Evolutionary conservation across 768 basidiomycete species (phyloP), one percentile per base, ranked within the genome.

Genomic region (Trametes meyenii): DNA sequence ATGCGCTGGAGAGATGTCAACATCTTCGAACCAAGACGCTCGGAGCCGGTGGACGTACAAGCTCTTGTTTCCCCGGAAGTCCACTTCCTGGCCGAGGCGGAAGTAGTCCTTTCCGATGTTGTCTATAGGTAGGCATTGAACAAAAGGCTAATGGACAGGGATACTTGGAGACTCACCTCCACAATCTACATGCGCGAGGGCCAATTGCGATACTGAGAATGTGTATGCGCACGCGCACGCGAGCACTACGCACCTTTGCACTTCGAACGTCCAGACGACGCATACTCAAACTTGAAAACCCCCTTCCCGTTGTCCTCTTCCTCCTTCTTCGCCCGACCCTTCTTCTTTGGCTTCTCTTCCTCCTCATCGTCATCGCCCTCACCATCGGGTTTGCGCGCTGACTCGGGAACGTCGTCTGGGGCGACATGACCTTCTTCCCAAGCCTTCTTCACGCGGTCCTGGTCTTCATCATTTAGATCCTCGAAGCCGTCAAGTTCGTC

Each of bases 401-500:
- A 81, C 35, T 83, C 85, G 5, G 92, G 92, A 42, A 96, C 85
- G 68, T 96, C 95, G 66, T 88, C 94, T 36, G 88, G 85, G 6
- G 85, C 92, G 50, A 97, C 90, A 36, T 87, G 79, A 5, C 89
- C 94, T 0, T 80, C 83, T 50, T 90, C 83, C 80, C 84, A 93
- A 1, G 96, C 94, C 68, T 81, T 84, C 58, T 72, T 76, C 43
- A 97, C 72, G 60, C 85, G 87, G 5, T 79, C 84, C 73, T 96
- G 79, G 70, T 96, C 93, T 44, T 84, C 88, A 1, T 79, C 75
- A 0, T 69, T 76, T 48, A 94, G 80, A 0, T 87, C 88, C 19
- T 94, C 91, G 72, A 82, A 96, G 19, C 95, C 95, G 70, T 98
- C 95, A 39, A 96, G 76, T 0, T 95, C 92, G 11, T 82, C 79